Conservation (phyloP, 2,329 filamentous ascomycete genomes). For the Ceratocystis colombiana region DNA sequence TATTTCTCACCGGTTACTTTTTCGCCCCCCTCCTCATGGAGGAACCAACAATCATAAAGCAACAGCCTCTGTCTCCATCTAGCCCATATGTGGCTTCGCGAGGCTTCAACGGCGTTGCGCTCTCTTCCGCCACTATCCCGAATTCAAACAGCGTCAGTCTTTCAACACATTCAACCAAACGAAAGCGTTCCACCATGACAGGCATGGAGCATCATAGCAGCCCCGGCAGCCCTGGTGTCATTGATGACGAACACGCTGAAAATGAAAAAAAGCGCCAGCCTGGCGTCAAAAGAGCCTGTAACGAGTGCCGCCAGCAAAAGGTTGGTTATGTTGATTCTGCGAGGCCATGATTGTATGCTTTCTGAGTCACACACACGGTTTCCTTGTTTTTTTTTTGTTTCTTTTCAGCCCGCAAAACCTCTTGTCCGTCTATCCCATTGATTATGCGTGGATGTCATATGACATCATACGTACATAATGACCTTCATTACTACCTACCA, state of each 20-base stretch:
- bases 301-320: constrained; percentile 79
- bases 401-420: no score
- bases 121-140: constrained; percentile 35
- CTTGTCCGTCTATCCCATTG: no score
- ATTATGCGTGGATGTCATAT: background rate
- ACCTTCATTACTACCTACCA: background rate
- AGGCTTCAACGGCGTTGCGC: constrained; percentile 17
- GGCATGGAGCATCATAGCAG: constrained; percentile 45
- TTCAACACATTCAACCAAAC: constrained; percentile 49
- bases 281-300: constrained; percentile 69
- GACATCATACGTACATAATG: background rate
- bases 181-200: constrained; percentile 46
- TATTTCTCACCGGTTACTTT: background rate
- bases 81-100: constrained; percentile 20
- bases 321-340: constrained; percentile 39
- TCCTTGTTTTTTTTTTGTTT: background rate
- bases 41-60: constrained; percentile 13
- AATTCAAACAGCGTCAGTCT: constrained; percentile 35
- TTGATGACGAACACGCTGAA: constrained; percentile 47
- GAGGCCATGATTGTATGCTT: background rate
- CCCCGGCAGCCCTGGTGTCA: constrained; percentile 48
- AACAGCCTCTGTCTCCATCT: constrained; percentile 19
- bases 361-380: constrained; percentile 25
- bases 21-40: constrained; percentile 9
- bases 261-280: constrained; percentile 54